Evolutionary conservation across 2,329 filamentous ascomycete genomes (phyloP).

Genomic region (Massarina eburnea): DNA sequence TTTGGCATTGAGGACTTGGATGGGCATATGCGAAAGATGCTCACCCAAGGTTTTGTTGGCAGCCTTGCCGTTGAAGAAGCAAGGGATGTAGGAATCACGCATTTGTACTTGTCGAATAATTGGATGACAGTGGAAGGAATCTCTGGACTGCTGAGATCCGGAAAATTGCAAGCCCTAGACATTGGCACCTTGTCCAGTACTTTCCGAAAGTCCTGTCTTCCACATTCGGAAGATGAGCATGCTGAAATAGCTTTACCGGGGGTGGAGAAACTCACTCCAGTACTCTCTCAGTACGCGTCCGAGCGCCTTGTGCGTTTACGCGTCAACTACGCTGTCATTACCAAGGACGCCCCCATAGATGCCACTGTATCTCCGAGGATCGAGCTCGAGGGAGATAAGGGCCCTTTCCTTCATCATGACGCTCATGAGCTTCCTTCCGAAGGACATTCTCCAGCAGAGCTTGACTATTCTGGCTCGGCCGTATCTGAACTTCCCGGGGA

Average conservation of each 20-base stretch:
- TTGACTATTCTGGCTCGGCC: conserved; percentile 19
- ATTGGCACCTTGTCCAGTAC: conserved; percentile 49
- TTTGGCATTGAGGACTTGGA: conserved; percentile 53
- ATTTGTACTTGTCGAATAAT: conserved; percentile 62
- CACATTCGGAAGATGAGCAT: conserved; percentile 23
- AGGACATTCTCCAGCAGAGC: conserved; percentile 18
- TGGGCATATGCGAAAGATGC: conserved; percentile 48
- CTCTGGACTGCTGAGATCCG: conserved; percentile 54
- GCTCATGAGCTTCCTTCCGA: conserved; percentile 31
- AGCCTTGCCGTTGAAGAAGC: conserved; percentile 59
- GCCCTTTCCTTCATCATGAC: conserved; percentile 16
- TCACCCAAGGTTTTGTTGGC: conserved; percentile 48
- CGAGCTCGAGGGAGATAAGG: conserved; percentile 29
- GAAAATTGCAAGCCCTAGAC: conserved; percentile 58
- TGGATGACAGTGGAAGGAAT: conserved; percentile 58
- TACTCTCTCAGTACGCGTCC: conserved; percentile 51
- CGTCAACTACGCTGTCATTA: conserved; percentile 58
- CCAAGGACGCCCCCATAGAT: conserved; percentile 42
- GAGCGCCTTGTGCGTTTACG: conserved; percentile 56
- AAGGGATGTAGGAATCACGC: conserved; percentile 58
- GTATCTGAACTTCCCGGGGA: conserved; percentile 35
- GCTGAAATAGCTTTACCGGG: conserved; percentile 46
- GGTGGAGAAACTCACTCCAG: conserved; percentile 57
- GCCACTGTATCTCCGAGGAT: conserved; percentile 19
- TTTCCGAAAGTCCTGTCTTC: conserved; percentile 15